Evolutionary conservation across 441 rosid genomes (phyloP).

Genomic region (Eruca vesicaria): DNA sequence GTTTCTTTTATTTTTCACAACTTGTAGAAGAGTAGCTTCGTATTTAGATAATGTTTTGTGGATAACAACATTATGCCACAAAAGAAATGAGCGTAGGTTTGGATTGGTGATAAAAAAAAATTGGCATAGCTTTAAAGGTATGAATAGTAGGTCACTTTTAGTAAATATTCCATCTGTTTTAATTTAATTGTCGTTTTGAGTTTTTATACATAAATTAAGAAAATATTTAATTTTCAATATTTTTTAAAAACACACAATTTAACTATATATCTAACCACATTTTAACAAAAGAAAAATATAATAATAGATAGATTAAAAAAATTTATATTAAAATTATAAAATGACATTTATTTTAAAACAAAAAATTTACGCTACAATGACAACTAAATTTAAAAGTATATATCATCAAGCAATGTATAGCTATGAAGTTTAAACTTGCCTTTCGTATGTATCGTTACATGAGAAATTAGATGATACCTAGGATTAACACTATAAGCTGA

Average conservation of each 20-base stretch:
- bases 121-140: neutral
- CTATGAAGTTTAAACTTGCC: neutral
- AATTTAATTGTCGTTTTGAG: no score
- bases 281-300: no score
- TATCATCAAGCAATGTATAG: neutral
- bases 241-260: no score
- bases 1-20: neutral
- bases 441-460: neutral
- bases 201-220: no score
- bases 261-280: no score
- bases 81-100: neutral
- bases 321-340: no score
- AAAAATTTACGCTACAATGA: no score
- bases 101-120: constrained; percentile 2
- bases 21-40: constrained; percentile 1
- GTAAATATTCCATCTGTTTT: no score
- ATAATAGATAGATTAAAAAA: no score
- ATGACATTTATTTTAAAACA: no score
- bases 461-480: neutral
- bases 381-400: no score
- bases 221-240: no score
- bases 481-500: neutral
- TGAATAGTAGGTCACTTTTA: constrained; percentile 8
- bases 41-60: constrained; percentile 11
- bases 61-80: neutral